phyloP scores from a whole-genome alignment of 2,329 filamentous ascomycete genomes.

The Alternaria sp. region DNA sequence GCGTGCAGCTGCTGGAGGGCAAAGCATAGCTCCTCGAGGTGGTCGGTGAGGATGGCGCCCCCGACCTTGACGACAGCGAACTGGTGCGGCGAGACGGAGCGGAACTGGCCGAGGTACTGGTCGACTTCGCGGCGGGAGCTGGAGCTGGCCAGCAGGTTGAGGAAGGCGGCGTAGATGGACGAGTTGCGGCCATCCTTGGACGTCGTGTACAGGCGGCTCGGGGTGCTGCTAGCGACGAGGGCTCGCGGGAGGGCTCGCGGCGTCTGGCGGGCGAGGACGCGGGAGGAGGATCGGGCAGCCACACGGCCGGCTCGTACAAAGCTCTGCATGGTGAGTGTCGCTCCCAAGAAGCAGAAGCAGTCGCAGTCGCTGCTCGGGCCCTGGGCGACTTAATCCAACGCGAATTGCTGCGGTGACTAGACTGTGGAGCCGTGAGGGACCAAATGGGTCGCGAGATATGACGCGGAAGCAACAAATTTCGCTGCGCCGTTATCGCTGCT shows the following conservation, averaged over 20 bases:
- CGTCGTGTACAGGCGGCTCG: constrained; percentile 41
- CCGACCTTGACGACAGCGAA: constrained; percentile 99
- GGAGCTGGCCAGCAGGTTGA: constrained; percentile 92
- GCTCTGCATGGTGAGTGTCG: constrained; percentile 46
- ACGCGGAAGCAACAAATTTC: constrained; percentile 40
- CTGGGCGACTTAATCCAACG: constrained; percentile 19
- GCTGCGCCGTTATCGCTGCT: constrained; percentile 23
- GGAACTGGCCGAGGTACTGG: constrained; percentile 97
- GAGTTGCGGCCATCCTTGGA: constrained; percentile 41
- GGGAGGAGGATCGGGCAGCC: constrained; percentile 44
- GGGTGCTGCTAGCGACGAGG: constrained; percentile 37
- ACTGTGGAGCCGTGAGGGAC: constrained; percentile 18
- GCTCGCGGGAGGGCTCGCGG: constrained; percentile 38
- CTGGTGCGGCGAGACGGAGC: constrained; percentile 92
- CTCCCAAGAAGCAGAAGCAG: constrained; percentile 23
- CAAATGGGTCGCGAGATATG: constrained; percentile 13
- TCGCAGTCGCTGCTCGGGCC: constrained; percentile 10
- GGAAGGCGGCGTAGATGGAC: constrained; percentile 69
- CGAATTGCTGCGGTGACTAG: constrained; percentile 23
- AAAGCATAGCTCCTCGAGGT: constrained; percentile 88
- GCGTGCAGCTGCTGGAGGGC: constrained; percentile 91
- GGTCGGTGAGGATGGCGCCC: constrained; percentile 92
- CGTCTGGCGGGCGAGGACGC: constrained; percentile 38
- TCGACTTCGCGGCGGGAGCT: constrained; percentile 95
- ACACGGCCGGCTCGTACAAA: constrained; percentile 47